Conservation (phyloP, 2,329 filamentous ascomycete species). For the Cercospora sojina region DNA sequence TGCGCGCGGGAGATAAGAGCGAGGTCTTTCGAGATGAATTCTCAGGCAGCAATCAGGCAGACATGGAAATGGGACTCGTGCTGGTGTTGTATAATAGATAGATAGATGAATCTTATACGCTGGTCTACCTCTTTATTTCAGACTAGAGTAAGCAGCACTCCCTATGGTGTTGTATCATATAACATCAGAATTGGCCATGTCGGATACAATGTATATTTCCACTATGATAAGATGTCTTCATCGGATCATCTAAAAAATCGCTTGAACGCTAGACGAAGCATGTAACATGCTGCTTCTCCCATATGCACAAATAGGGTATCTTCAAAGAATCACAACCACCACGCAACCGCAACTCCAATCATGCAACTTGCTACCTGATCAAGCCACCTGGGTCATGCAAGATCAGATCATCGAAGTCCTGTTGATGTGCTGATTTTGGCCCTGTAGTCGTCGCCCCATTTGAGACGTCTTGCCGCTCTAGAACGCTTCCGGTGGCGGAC, state of each 20-base stretch:
- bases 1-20: slow-evolving; percentile 1
- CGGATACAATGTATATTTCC: neutral
- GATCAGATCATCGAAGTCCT: slow-evolving; percentile 27
- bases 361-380: slow-evolving; percentile 11
- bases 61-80: neutral
- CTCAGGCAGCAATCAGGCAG: slow-evolving; percentile 1
- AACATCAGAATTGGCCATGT: neutral
- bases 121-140: no score
- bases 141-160: no score
- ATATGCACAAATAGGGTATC: neutral
- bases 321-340: neutral
- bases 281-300: neutral
- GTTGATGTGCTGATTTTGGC: neutral
- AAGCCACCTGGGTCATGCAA: slow-evolving; percentile 29
- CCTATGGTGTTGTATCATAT: no score
- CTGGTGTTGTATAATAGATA: neutral
- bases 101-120: no score
- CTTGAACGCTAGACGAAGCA: neutral
- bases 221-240: neutral
- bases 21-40: neutral
- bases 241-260: neutral
- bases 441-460: neutral
- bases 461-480: slow-evolving; percentile 2
- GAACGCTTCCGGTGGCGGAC: slow-evolving; percentile 15
- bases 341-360: neutral